Percentiles rank a stretch among this genome's conserved stretches.
phyloP scores from a whole-genome alignment of 768 basidiomycete species.

The Strobilomyces confusus region DNA sequence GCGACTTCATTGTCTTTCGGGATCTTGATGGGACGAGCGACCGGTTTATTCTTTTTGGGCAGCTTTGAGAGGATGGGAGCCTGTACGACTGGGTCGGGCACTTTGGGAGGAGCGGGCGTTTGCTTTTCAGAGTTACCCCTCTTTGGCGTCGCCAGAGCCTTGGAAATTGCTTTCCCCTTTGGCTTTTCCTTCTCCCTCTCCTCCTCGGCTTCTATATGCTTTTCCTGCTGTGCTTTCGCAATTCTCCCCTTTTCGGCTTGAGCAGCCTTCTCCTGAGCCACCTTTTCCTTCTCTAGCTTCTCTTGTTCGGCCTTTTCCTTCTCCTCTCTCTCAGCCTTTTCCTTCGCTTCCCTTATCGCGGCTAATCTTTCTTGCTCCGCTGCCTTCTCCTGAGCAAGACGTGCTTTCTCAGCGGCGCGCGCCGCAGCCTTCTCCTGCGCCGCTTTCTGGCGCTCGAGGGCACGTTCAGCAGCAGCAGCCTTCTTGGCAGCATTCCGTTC shows the following conservation, averaged over 20 bases:
- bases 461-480: conserved; percentile 57
- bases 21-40: conserved; percentile 53
- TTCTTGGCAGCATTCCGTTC: conserved; percentile 65
- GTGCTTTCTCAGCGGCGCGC: conserved; percentile 50
- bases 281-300: conserved; percentile 36
- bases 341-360: conserved; percentile 36
- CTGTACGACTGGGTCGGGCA: conserved; percentile 44
- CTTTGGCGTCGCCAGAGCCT: conserved; percentile 17
- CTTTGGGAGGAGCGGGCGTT: conserved; percentile 14
- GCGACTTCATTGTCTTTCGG: conserved; percentile 54
- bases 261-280: conserved; percentile 29
- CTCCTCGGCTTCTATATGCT: conserved; percentile 25
- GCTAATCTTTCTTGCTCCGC: conserved; percentile 48
- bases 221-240: conserved; percentile 32
- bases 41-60: conserved; percentile 77
- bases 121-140: conserved; percentile 20
- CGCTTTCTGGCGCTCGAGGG: conserved; percentile 53
- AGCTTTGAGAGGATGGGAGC: conserved; percentile 77
- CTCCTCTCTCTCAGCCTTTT: conserved; percentile 33
- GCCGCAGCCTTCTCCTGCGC: conserved; percentile 57
- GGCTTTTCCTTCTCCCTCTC: conserved; percentile 29
- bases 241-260: conserved; percentile 36
- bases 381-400: conserved; percentile 50
- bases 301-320: conserved; percentile 38
- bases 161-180: conserved; percentile 25